A percentile compares a stretch with the other conserved stretches of the same genome.
phyloP scores from a whole-genome alignment of 2,329 filamentous ascomycete genomes.

The Cytospora schulzeri region DNA sequence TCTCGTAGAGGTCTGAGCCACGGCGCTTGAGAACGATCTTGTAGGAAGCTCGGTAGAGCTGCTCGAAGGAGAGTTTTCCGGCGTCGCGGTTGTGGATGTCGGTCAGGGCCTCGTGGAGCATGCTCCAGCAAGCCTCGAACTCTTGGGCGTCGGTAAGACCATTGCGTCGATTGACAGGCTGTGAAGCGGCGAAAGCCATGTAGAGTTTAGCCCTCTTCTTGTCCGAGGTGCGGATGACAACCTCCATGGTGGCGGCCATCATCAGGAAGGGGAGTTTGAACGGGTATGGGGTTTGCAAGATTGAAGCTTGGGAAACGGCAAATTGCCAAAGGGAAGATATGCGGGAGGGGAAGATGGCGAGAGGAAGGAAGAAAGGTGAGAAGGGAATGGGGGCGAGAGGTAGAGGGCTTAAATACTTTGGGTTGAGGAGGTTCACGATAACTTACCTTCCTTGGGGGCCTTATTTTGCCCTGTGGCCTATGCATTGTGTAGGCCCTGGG shows the following conservation, averaged over 20 bases:
- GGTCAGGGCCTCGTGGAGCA: conserved; percentile 72
- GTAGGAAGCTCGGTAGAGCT: conserved; percentile 91
- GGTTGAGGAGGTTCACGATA: conserved; percentile 2
- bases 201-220: background rate
- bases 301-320: background rate
- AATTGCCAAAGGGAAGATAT: background rate
- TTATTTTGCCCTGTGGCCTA: conserved; percentile 25
- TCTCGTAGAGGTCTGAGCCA: conserved; percentile 77
- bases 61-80: conserved; percentile 88
- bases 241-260: background rate
- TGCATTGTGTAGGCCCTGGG: conserved; percentile 16
- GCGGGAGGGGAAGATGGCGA: background rate
- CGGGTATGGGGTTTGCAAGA: background rate
- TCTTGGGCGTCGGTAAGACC: conserved; percentile 61
- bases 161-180: conserved; percentile 32
- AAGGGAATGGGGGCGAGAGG: background rate
- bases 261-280: background rate
- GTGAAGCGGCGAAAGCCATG: conserved; percentile 17
- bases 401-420: background rate
- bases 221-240: background rate
- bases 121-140: conserved; percentile 83
- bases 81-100: conserved; percentile 94
- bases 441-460: conserved; percentile 27
- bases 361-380: background rate
- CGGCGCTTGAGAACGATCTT: conserved; percentile 90